phyloP scores from a whole-genome alignment of 345 rosid genomes.

The Barbarea vulgaris region DNA sequence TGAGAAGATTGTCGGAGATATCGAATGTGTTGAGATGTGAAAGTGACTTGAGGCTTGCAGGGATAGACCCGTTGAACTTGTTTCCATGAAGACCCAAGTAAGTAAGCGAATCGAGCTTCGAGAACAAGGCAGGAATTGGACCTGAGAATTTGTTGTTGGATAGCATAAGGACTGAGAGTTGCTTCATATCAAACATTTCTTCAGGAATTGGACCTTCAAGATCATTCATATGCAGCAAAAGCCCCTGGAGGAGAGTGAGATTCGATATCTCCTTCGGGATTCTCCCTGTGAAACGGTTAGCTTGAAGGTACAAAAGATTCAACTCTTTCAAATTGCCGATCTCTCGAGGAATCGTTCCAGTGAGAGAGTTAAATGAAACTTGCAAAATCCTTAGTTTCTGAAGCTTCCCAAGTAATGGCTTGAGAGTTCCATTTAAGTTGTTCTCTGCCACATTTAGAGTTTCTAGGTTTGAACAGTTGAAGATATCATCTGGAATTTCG shows the following conservation, averaged over 20 bases:
- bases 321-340: conserved; percentile 65
- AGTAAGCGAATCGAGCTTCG: conserved; percentile 63
- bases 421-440: conserved; percentile 62
- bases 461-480: conserved; percentile 59
- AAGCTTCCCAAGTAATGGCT: conserved; percentile 63
- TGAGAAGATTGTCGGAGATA: conserved; percentile 70
- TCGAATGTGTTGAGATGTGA: conserved; percentile 55
- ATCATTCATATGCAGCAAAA: conserved; percentile 47
- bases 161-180: conserved; percentile 55
- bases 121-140: conserved; percentile 52
- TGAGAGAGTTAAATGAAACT: conserved; percentile 52
- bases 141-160: conserved; percentile 65
- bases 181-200: conserved; percentile 53
- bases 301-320: conserved; percentile 45
- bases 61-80: conserved; percentile 73
- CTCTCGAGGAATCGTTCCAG: conserved; percentile 65
- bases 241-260: conserved; percentile 73
- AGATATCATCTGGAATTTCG: conserved; percentile 78
- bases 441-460: conserved; percentile 45
- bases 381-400: conserved; percentile 47
- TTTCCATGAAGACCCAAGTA: conserved; percentile 60
- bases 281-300: conserved; percentile 59
- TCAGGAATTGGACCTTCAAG: conserved; percentile 67
- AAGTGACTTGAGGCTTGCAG: conserved; percentile 54
- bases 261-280: conserved; percentile 66